Evolutionary conservation across 306 rosid genomes (phyloP).

Genomic region (Rosa persica): DNA sequence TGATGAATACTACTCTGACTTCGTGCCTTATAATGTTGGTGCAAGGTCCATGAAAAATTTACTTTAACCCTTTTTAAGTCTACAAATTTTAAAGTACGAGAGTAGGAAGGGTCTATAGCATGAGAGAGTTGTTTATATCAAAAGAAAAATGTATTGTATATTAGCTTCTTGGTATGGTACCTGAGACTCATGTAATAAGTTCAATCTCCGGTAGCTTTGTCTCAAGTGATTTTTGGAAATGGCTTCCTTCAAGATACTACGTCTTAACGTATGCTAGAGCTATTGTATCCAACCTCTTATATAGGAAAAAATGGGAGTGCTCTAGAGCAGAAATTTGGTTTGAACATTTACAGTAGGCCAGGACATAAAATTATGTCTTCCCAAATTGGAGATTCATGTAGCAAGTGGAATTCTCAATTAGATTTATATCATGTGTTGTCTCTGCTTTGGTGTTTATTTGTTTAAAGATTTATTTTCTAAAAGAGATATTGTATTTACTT

Average conservation of each 20-base stretch:
- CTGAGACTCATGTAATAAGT: background rate
- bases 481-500: background rate
- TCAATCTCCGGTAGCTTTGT: background rate
- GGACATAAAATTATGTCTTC: background rate
- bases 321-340: background rate
- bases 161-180: background rate
- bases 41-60: background rate
- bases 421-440: background rate
- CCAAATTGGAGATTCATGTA: background rate
- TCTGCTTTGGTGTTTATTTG: background rate
- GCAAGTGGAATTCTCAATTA: constrained; percentile 1
- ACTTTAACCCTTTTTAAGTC: constrained; percentile 8
- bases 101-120: background rate
- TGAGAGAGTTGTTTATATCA: background rate
- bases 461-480: background rate
- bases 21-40: background rate
- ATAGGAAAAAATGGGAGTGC: background rate
- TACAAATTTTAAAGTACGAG: background rate
- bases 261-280: background rate
- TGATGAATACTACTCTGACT: background rate
- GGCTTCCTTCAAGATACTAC: background rate
- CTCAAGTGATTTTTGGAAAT: background rate
- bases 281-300: background rate
- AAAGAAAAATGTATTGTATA: background rate
- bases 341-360: background rate